A percentile compares a stretch with the other conserved stretches of the same genome.
These are phyloP conservation scores for Yamadazyma sp. DNA, from an alignment of 805 yeast genomes.

Conservation along the genomic window DNA sequence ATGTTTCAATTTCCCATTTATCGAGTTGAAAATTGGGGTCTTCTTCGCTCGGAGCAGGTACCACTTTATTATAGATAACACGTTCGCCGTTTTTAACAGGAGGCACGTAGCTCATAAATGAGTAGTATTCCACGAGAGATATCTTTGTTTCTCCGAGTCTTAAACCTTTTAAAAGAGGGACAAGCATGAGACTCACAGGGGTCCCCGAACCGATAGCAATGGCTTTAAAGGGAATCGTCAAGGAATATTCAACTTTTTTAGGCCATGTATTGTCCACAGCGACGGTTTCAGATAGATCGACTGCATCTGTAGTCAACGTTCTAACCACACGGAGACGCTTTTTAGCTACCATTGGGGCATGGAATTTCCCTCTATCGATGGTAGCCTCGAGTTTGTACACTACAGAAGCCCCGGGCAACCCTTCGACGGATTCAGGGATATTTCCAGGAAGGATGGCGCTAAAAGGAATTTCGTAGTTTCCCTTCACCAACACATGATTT, in stretches of 20 bases:
- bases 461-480: constrained; percentile 91
- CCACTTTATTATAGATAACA: constrained; percentile 48
- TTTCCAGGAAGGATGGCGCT: constrained; percentile 81
- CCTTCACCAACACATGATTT: constrained; percentile 53
- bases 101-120: constrained; percentile 58
- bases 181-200: constrained; percentile 66
- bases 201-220: constrained; percentile 83
- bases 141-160: constrained; percentile 72
- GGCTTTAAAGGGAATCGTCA: constrained; percentile 84
- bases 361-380: constrained; percentile 80
- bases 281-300: constrained; percentile 86
- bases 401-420: constrained; percentile 76
- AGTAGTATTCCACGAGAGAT: constrained; percentile 64
- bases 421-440: constrained; percentile 85
- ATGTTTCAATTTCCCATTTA: constrained; percentile 70
- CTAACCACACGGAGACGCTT: constrained; percentile 80
- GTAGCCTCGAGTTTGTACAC: constrained; percentile 73
- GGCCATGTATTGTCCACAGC: constrained; percentile 97
- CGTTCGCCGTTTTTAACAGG: constrained; percentile 65
- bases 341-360: constrained; percentile 60
- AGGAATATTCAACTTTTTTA: constrained; percentile 82
- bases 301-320: constrained; percentile 82
- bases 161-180: constrained; percentile 81
- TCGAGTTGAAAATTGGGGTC: constrained; percentile 49
- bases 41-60: constrained; percentile 43